A percentile compares a stretch with the other conserved stretches of the same genome.
These are phyloP conservation scores for Ochromonas danica DNA, from an alignment of 108 stramenopile species.

Conservation along the genomic window DNA sequence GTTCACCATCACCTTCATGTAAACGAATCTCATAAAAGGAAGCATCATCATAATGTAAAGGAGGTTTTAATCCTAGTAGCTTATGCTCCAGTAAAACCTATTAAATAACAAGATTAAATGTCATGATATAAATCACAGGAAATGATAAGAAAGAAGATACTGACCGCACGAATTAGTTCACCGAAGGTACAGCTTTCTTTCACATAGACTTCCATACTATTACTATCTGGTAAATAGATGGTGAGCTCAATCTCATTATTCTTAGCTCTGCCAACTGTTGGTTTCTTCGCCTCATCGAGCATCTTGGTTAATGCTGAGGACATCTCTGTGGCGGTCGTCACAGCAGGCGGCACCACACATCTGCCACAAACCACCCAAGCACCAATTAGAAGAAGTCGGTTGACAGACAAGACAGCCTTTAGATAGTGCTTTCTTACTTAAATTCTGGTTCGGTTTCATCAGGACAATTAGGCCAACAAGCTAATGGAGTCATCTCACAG, in stretches of 20 bases:
- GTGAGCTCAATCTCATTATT: too few relatives aligned
- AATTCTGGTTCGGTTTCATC: too few relatives aligned
- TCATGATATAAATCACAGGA: too few relatives aligned
- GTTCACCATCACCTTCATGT: constrained; percentile 41
- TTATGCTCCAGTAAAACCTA: background rate
- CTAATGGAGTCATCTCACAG: too few relatives aligned
- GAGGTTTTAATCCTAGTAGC: background rate
- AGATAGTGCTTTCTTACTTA: too few relatives aligned
- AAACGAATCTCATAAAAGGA: constrained; percentile 38
- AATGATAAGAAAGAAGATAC: too few relatives aligned
- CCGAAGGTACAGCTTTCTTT: background rate
- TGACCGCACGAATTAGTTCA: background rate
- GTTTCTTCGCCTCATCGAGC: background rate
- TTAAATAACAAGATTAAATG: background rate
- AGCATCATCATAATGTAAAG: constrained; percentile 18
- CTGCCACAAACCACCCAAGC: too few relatives aligned
- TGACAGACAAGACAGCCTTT: too few relatives aligned
- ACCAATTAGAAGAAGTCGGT: too few relatives aligned
- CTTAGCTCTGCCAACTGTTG: background rate
- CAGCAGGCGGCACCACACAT: too few relatives aligned
- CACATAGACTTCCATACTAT: background rate
- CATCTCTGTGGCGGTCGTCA: too few relatives aligned
- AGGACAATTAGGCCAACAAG: too few relatives aligned
- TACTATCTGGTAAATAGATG: background rate
- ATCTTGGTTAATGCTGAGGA: background rate